Percentiles rank a stretch among this genome's conserved stretches.
phyloP scores from a whole-genome alignment of 2,329 filamentous ascomycete species.

The Penicillium concentricum region DNA sequence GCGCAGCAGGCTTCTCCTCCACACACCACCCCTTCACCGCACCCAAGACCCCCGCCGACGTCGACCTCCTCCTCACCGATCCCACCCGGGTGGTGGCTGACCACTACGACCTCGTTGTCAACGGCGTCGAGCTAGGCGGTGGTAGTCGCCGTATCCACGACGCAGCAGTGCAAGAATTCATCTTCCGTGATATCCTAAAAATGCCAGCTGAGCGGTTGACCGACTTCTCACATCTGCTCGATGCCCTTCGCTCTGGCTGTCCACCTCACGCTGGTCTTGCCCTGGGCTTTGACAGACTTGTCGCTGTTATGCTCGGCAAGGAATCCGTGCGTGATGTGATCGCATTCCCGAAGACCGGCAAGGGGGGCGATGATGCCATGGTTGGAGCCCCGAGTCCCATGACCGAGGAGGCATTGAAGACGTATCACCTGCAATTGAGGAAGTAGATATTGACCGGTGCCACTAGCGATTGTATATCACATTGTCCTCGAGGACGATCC shows the following conservation, averaged over 20 bases:
- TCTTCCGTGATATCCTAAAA: conserved; percentile 79
- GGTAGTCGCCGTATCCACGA: conserved; percentile 91
- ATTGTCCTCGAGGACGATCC: background rate
- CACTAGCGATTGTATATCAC: background rate
- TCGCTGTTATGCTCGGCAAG: conserved; percentile 74
- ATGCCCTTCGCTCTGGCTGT: conserved; percentile 79
- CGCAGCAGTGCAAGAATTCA: conserved; percentile 75
- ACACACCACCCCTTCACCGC: conserved; percentile 97
- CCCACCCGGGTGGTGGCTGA: conserved; percentile 75
- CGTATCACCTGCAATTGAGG: conserved; percentile 56
- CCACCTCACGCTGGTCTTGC: conserved; percentile 94
- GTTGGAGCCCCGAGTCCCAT: conserved; percentile 74
- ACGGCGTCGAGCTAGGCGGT: conserved; percentile 90
- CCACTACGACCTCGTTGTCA: conserved; percentile 94
- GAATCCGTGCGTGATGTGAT: conserved; percentile 88
- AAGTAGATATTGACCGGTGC: conserved; percentile 8
- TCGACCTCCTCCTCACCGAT: conserved; percentile 69
- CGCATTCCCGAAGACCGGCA: conserved; percentile 92
- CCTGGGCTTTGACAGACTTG: conserved; percentile 83
- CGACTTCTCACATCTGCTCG: conserved; percentile 81
- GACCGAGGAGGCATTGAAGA: conserved; percentile 58
- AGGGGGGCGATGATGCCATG: conserved; percentile 81
- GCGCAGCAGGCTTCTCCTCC: conserved; percentile 73
- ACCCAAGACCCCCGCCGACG: conserved; percentile 68
- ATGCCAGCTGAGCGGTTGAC: conserved; percentile 70